Evolutionary conservation across 768 basidiomycete species (phyloP), one percentile per base, ranked within the genome.

Genomic region (Phanerochaete carnosa): DNA sequence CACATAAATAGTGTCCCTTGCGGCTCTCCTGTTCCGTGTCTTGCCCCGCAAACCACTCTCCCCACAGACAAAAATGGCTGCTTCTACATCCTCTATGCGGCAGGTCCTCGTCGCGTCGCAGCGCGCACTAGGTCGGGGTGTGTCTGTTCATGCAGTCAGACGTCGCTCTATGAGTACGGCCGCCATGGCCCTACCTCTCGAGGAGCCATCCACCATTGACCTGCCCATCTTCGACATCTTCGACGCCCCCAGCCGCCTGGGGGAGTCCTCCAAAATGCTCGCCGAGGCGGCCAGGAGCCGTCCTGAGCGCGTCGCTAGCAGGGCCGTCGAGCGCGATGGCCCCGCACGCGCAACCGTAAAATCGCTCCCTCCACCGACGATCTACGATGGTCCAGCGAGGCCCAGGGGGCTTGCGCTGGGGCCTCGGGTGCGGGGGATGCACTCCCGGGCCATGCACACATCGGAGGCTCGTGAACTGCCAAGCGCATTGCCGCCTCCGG

Each of bases 311-410:
- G 25, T 12, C 33, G 37, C 25, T 51, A 2, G 55, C 68, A 73
- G 15, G 56, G 66, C 75, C 74, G 22, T 35, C 70, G 29, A 29
- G 49, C 54, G 22, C 35, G 5, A 32, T 55, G 15, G 33, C 46
- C 46, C 62, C 54, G 13, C 50, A 54, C 47, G 61, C 26, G 23
- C 55, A 15, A 4, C 39, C 11, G 11, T 13, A 35, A 35, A 35
- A 19, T 65, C 76, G 1, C 74, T 82, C 30, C 80, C 82, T 43
- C 68, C 79, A 51, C 79, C 81, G 8, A 67, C 79, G 58, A 63
- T 77, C 19, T 81, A 81, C 59, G 82, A 83, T 56, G 83, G 82
- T 2, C 83, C 83, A 5, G 80, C 81, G 12, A 69, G 75, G 28
- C 63, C 59, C 8, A 32, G 19, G 49, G 57, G 70, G 72, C 54